These are phyloP conservation scores for Trapa incisa DNA, from an alignment of 345 rosid species.

Conservation along the genomic window DNA sequence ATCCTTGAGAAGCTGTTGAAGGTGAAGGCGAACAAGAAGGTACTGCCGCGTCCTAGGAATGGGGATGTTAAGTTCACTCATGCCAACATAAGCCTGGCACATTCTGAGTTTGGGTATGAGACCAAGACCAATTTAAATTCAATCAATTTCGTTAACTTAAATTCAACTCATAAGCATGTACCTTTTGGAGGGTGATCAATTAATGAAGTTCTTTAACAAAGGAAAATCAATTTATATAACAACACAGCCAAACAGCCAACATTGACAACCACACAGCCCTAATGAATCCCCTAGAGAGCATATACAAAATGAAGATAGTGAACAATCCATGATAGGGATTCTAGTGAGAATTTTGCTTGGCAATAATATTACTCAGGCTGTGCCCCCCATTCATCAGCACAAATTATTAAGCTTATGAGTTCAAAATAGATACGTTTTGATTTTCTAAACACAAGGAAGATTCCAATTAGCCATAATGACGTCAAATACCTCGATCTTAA, in stretches of 20 bases:
- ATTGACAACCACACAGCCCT: neutral
- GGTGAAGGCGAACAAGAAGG: too few relatives aligned
- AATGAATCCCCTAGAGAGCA: neutral
- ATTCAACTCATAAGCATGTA: too few relatives aligned
- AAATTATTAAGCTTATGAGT: neutral
- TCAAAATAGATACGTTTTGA: neutral
- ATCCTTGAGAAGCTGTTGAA: too few relatives aligned
- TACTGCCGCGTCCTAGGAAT: too few relatives aligned
- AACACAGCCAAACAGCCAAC: neutral
- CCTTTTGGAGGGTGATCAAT: too few relatives aligned
- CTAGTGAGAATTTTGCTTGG: neutral
- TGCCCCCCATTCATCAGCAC: neutral
- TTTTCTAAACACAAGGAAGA: neutral
- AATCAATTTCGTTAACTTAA: neutral
- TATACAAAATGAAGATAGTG: neutral
- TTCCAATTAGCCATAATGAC: conserved; percentile 1
- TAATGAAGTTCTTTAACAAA: too few relatives aligned
- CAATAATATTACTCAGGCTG: neutral
- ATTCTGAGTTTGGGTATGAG: too few relatives aligned
- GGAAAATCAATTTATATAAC: neutral
- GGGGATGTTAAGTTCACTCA: too few relatives aligned
- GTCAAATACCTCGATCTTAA: conserved; percentile 53
- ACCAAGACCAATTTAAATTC: too few relatives aligned
- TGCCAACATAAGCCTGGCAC: too few relatives aligned
- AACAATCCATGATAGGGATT: neutral